Conservation (phyloP, 2,329 filamentous ascomycete genomes). For the Aspergillus fischeri region DNA sequence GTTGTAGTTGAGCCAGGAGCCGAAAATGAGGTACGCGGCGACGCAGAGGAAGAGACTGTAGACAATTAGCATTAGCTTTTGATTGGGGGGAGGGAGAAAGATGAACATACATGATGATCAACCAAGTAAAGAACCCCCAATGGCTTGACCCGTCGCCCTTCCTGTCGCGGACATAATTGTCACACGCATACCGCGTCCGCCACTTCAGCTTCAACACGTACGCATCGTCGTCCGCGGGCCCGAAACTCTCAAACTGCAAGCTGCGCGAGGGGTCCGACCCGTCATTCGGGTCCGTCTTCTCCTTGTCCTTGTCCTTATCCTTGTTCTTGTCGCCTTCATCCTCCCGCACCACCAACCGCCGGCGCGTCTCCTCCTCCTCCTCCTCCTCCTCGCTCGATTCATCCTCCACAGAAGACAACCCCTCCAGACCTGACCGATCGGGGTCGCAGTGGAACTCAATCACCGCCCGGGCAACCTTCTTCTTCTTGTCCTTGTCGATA, state of each 20-base stretch:
- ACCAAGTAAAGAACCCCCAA: conserved; percentile 98
- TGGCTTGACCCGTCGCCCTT: conserved; percentile 45
- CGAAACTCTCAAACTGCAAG: conserved; percentile 73
- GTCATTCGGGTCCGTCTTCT: conserved; percentile 20
- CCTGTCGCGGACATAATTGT: conserved; percentile 50
- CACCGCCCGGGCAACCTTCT: conserved; percentile 59
- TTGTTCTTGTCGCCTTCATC: conserved; percentile 15
- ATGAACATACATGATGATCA: conserved; percentile 71
- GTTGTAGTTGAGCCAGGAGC: conserved; percentile 98
- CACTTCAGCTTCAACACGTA: conserved; percentile 73
- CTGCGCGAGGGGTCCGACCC: conserved; percentile 47
- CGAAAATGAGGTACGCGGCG: conserved; percentile 92
- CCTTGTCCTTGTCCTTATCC: conserved; percentile 3
- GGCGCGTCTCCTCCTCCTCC: conserved; percentile 9
- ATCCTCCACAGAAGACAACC: conserved; percentile 22
- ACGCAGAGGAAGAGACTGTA: conserved; percentile 74
- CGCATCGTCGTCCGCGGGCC: conserved; percentile 51
- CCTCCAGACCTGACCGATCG: conserved; percentile 68
- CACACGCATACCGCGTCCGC: conserved; percentile 84
- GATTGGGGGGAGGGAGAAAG: neutral
- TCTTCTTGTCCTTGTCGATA: conserved; percentile 48
- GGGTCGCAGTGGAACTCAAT: conserved; percentile 82
- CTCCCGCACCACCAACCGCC: conserved; percentile 17
- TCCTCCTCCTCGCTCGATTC: conserved; percentile 16
- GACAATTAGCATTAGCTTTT: neutral